Conservation (phyloP, 2,329 filamentous ascomycete genomes). For the Fusarium buxicola region DNA sequence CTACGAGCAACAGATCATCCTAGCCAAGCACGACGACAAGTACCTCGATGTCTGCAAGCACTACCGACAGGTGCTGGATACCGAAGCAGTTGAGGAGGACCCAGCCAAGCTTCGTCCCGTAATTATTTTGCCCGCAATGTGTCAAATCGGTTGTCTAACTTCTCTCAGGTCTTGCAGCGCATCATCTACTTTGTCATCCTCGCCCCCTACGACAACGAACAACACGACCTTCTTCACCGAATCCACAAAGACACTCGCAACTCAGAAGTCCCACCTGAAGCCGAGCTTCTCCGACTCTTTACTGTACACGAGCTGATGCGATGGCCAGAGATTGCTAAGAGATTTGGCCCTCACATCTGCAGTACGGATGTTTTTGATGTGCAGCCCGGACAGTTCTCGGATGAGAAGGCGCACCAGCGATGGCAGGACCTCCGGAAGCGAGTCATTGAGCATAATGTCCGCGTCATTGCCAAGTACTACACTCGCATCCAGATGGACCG, state of each 20-base stretch:
- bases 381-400: conserved; percentile 70
- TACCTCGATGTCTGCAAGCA: conserved; percentile 98
- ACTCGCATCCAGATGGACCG: conserved; percentile 95
- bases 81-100: conserved; percentile 93
- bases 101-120: conserved; percentile 86
- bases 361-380: conserved; percentile 90
- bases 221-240: conserved; percentile 95
- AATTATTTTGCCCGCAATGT: conserved; percentile 52
- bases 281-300: conserved; percentile 91
- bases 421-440: conserved; percentile 98
- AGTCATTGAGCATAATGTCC: conserved; percentile 98
- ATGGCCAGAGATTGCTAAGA: conserved; percentile 92
- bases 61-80: conserved; percentile 96
- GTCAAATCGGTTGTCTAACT: conserved; percentile 27
- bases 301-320: conserved; percentile 97
- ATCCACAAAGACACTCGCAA: conserved; percentile 88
- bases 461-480: conserved; percentile 98
- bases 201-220: conserved; percentile 97
- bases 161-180: conserved; percentile 80
- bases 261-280: conserved; percentile 79
- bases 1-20: conserved; percentile 96
- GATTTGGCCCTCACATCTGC: conserved; percentile 89
- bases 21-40: conserved; percentile 97
- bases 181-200: conserved; percentile 99
- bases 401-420: conserved; percentile 84